phyloP scores from a whole-genome alignment of 108 stramenopile species.

The Asterionellopsis glacialis region DNA sequence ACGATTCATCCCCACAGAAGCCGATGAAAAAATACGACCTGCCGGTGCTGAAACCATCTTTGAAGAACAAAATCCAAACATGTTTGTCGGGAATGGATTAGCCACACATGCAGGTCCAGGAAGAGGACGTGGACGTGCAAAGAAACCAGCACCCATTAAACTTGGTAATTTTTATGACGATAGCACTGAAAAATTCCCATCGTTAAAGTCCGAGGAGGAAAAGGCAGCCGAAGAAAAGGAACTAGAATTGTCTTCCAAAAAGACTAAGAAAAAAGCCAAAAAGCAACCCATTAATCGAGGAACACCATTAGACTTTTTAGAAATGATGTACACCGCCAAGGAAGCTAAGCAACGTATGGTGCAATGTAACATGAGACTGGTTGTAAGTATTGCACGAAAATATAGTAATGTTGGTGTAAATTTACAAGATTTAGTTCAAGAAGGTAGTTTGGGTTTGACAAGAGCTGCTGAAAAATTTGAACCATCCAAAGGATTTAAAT shows the following conservation, averaged over 20 bases:
- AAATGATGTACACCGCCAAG: conserved; percentile 64
- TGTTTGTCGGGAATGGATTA: conserved; percentile 85
- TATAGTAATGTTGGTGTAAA: conserved; percentile 83
- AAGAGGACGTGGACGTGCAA: conserved; percentile 69
- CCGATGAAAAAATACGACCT: conserved; percentile 55
- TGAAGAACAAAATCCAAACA: conserved; percentile 59
- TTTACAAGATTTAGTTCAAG: conserved; percentile 84
- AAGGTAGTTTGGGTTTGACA: conserved; percentile 81
- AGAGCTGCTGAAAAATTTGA: conserved; percentile 89
- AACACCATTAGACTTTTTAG: conserved; percentile 61
- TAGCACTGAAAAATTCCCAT: conserved; percentile 22
- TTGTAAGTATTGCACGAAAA: conserved; percentile 85
- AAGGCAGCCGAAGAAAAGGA: conserved; percentile 19
- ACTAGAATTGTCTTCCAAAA: too few relatives aligned
- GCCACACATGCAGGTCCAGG: conserved; percentile 58
- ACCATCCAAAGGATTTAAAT: conserved; percentile 85
- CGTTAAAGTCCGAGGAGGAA: conserved; percentile 13
- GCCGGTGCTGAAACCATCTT: conserved; percentile 43
- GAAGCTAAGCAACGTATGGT: conserved; percentile 91
- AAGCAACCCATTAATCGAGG: conserved; percentile 60
- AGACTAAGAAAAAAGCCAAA: not conserved
- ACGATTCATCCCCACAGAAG: conserved; percentile 13
- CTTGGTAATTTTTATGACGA: conserved; percentile 65
- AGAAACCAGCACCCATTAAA: conserved; percentile 52
- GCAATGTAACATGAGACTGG: conserved; percentile 90